Percentiles rank a stretch among this genome's conserved stretches.
Conservation (phyloP, 164 flowering plant species). For the Chimonanthus praecox region DNA sequence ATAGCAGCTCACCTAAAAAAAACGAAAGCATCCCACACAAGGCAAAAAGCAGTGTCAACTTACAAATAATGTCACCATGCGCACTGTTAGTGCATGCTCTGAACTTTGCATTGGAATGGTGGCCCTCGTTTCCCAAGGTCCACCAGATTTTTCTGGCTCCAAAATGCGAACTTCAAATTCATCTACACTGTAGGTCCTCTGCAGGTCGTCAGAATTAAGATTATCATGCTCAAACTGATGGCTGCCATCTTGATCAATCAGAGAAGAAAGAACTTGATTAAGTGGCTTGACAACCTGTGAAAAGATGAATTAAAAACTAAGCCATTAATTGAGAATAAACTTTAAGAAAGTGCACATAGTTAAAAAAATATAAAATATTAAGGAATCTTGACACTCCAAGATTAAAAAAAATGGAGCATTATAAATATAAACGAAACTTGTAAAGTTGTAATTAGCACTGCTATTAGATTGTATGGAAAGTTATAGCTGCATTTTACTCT, state of each 20-base stretch:
- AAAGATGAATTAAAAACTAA: slow-evolving; percentile 5
- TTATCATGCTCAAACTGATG: slow-evolving; percentile 73
- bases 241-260: slow-evolving; percentile 82
- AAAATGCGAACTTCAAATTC: slow-evolving; percentile 87
- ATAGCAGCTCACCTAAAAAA: too few species aligned
- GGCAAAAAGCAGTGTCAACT: slow-evolving; percentile 19
- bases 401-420: not conserved
- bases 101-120: slow-evolving; percentile 90
- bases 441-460: too few species aligned
- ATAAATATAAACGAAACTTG: too few species aligned
- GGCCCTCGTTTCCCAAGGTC: slow-evolving; percentile 86
- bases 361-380: too few species aligned
- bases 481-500: not conserved
- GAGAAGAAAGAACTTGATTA: slow-evolving; percentile 82
- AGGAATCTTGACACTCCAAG: too few species aligned
- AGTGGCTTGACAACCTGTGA: slow-evolving; percentile 76
- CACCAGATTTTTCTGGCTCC: slow-evolving; percentile 95
- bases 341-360: not conserved
- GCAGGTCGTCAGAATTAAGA: slow-evolving; percentile 59
- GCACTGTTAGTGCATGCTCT: slow-evolving; percentile 92
- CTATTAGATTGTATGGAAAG: too few species aligned
- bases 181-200: slow-evolving; percentile 63
- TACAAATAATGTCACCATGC: slow-evolving; percentile 83
- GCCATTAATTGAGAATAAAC: not conserved
- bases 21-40: not conserved